These are phyloP conservation scores for Metschnikowia lachancei DNA, from an alignment of 805 yeast genomes.

Conservation along the genomic window DNA sequence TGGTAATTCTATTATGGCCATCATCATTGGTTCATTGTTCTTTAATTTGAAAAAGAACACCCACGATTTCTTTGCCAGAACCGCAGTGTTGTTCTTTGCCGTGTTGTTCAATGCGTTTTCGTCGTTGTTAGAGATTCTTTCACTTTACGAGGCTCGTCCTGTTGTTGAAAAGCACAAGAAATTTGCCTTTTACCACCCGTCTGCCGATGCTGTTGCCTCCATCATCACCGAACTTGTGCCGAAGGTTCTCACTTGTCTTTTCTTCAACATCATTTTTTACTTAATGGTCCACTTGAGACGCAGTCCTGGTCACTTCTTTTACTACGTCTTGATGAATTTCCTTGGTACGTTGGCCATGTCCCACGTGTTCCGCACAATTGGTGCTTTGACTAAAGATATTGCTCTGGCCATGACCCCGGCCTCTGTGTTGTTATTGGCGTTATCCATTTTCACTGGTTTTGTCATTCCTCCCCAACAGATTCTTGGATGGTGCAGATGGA, in stretches of 20 bases:
- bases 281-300: conserved; percentile 32
- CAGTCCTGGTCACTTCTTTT: conserved; percentile 35
- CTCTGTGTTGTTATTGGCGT: conserved; percentile 43
- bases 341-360: conserved; percentile 29
- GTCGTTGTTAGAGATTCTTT: conserved; percentile 55
- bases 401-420: conserved; percentile 44
- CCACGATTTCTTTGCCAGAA: conserved; percentile 58
- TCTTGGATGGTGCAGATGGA: conserved; percentile 33
- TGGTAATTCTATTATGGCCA: conserved; percentile 53
- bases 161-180: conserved; percentile 67
- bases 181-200: conserved; percentile 68
- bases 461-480: conserved; percentile 37
- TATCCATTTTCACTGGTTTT: conserved; percentile 53
- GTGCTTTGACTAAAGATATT: conserved; percentile 37
- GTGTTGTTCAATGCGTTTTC: conserved; percentile 58
- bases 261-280: conserved; percentile 30
- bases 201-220: conserved; percentile 66
- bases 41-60: conserved; percentile 49
- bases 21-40: conserved; percentile 58
- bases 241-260: conserved; percentile 36
- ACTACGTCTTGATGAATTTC: conserved; percentile 28
- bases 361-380: conserved; percentile 38
- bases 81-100: conserved; percentile 59
- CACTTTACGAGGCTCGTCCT: conserved; percentile 56
- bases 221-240: conserved; percentile 60